Conservation (phyloP, 1,139 yeast genomes). For the Blastobotrys persicus region DNA sequence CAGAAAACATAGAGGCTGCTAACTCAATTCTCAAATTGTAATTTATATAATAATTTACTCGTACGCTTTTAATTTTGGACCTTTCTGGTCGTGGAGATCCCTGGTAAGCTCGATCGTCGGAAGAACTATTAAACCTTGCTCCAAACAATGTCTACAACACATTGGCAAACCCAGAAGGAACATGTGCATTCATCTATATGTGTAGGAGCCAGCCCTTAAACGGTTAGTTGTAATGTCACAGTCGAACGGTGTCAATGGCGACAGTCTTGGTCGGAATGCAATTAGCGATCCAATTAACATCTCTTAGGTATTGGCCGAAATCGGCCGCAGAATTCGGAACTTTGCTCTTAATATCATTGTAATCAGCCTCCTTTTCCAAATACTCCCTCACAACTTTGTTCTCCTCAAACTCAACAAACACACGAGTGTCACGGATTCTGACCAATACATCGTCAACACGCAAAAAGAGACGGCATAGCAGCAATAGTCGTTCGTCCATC, state of each 20-base stretch:
- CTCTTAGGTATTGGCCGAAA: slow-evolving; percentile 74
- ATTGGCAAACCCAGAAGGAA: too few species aligned
- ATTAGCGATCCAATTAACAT: slow-evolving; percentile 75
- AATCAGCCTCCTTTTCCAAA: slow-evolving; percentile 68
- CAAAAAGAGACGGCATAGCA: slow-evolving; percentile 74
- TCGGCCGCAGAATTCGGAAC: slow-evolving; percentile 53
- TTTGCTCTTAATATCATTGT: slow-evolving; percentile 51
- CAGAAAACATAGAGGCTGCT: slow-evolving; percentile 37
- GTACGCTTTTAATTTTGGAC: neutral
- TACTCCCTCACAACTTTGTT: slow-evolving; percentile 70
- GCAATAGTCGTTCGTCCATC: slow-evolving; percentile 75
- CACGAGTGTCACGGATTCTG: slow-evolving; percentile 78
- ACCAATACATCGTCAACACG: slow-evolving; percentile 88
- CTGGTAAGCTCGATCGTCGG: too few species aligned
- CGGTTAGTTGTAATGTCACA: neutral
- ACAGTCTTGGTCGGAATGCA: slow-evolving; percentile 48
- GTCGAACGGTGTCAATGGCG: neutral
- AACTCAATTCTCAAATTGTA: neutral
- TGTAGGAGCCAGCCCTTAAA: neutral
- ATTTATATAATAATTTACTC: neutral
- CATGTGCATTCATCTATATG: neutral
- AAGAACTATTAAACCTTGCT: too few species aligned
- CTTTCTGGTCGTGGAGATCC: too few species aligned
- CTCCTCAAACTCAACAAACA: slow-evolving; percentile 73
- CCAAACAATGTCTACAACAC: too few species aligned